Evolutionary conservation across 768 basidiomycete genomes (phyloP), one percentile per base, ranked within the genome.

Genomic region (Boletales sp.): DNA sequence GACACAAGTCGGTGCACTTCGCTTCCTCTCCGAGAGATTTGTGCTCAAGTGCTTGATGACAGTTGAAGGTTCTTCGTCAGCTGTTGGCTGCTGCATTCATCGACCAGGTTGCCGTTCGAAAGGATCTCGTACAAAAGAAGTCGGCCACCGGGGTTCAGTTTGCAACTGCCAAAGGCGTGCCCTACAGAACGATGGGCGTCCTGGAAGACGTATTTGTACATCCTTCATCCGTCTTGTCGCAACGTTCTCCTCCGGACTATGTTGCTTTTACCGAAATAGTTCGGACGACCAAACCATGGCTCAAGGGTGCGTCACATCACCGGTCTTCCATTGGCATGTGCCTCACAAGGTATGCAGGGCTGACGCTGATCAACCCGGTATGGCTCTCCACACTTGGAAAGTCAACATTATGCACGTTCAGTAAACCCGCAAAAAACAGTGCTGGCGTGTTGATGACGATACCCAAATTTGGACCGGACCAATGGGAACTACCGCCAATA

Each of bases 41-140:
- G 14, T 40, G 29, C 43, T 60, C 13, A 53, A 2, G 24, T 24
- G 24, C 5, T 24, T 12, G 50, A 45, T 31, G 49, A n/a, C 50
- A 97, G 90, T 75, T 97, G 56, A 97, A 95, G 67, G 83, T 90
- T 15, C 74, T 99, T 11, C 81, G 90, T 36, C 97, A 98, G 64
- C 76, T 97, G 10, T 63, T 97, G 40, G 77, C 89, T 0, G 87
- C 95, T 10, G 90, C 83, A 14, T 97, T 97, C 70, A 90, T 98
- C 56, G 94, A 99, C 67, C 92, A 95, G 68, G 83, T 97, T 13
- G 97, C 97, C 8, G 78, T 94, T 13, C 83, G 97, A 24, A 91
- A 88, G 63, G 95, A 98, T 63, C 67, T 90, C 31, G 75, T 84
- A 13, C 78, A 83, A 40, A 82, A 81, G 53, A 71, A 75, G 42